These are phyloP conservation scores for Eucalyptus grandis DNA, from an alignment of 345 rosid genomes.

Conservation along the genomic window DNA sequence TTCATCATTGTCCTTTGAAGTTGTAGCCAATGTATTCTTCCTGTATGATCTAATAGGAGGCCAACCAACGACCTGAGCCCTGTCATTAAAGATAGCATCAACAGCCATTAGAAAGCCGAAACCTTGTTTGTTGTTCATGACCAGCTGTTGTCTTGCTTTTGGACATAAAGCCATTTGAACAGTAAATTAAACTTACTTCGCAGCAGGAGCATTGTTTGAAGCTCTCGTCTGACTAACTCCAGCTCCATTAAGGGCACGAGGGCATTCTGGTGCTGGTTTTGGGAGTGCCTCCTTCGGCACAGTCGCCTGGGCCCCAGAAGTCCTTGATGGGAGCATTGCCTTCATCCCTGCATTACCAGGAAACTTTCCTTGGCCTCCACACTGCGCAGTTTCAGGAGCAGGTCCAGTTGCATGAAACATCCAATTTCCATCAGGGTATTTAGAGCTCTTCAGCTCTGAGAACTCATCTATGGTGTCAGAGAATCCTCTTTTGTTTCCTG, in stretches of 20 bases:
- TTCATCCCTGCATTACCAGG: slow-evolving; percentile 36
- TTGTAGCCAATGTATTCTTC: slow-evolving; percentile 59
- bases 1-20: slow-evolving; percentile 72
- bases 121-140: background rate
- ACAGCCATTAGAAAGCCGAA: background rate
- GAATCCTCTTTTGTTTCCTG: slow-evolving; percentile 81
- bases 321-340: slow-evolving; percentile 3
- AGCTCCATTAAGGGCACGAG: slow-evolving; percentile 4
- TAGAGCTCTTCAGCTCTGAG: slow-evolving; percentile 47
- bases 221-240: slow-evolving; percentile 24
- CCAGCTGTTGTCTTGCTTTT: background rate
- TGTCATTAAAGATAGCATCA: slow-evolving; percentile 6
- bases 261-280: slow-evolving; percentile 20
- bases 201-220: slow-evolving; percentile 43
- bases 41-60: slow-evolving; percentile 82
- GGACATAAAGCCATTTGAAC: background rate
- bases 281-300: slow-evolving; percentile 30
- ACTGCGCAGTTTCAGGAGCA: slow-evolving; percentile 3
- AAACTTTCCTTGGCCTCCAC: background rate
- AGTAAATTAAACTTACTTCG: slow-evolving; percentile 41
- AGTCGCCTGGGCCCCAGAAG: slow-evolving; percentile 14
- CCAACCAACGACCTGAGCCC: slow-evolving; percentile 97
- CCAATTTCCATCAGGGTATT: slow-evolving; percentile 52
- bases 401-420: slow-evolving; percentile 30
- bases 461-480: slow-evolving; percentile 64